A percentile compares a stretch with the other conserved stretches of the same genome.
Evolutionary conservation across 208 protist genomes (phyloP).

Genomic region (Wallacemonas sp.): DNA sequence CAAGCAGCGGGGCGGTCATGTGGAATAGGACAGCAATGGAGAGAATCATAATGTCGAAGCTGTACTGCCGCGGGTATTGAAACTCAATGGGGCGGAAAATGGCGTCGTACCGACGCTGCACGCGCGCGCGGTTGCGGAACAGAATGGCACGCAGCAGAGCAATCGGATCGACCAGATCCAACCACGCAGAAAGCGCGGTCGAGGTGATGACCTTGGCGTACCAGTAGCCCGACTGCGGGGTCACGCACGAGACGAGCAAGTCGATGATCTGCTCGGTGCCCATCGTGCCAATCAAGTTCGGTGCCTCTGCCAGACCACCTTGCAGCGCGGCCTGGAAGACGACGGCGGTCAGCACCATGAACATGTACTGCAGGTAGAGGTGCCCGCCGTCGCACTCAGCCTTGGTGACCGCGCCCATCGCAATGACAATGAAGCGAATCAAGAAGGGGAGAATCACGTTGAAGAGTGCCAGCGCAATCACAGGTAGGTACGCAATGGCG

Average conservation of each 20-base stretch:
- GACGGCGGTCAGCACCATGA: conserved; percentile 87
- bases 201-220: conserved; percentile 81
- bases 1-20: conserved; percentile 79
- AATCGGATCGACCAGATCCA: conserved; percentile 64
- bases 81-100: conserved; percentile 65
- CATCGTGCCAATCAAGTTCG: conserved; percentile 32
- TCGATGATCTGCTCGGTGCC: conserved; percentile 28
- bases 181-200: conserved; percentile 58
- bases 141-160: conserved; percentile 50
- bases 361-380: conserved; percentile 81
- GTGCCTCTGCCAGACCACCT: conserved; percentile 54
- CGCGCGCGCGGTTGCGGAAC: conserved; percentile 39
- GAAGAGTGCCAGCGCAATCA: conserved; percentile 66
- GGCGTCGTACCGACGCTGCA: conserved; percentile 79
- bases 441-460: conserved; percentile 75
- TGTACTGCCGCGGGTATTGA: conserved; percentile 57
- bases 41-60: conserved; percentile 77
- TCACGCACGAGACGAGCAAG: conserved; percentile 75
- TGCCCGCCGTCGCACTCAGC: conserved; percentile 56
- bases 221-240: conserved; percentile 73
- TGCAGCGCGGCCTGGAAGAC: conserved; percentile 86
- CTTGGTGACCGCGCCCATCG: conserved; percentile 77
- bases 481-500: conserved; percentile 67
- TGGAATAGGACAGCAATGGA: conserved; percentile 85
- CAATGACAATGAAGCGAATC: conserved; percentile 59